Evolutionary conservation across 768 basidiomycete species (phyloP).

Genomic region (Suillus brevipes): DNA sequence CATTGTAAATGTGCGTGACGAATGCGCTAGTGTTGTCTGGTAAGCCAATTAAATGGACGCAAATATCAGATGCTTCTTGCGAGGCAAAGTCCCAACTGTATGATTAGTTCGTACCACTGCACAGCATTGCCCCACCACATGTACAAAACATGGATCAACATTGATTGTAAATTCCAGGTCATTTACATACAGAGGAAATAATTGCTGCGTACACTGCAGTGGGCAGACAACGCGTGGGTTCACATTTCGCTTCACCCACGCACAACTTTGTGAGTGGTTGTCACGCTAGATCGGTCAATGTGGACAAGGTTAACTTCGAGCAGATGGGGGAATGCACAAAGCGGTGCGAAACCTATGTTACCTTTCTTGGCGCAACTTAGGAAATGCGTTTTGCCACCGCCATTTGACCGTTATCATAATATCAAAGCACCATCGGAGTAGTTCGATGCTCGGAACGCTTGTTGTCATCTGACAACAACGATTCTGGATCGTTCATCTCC

Average conservation of each 20-base stretch:
- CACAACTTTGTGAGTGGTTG: slow-evolving; percentile 11
- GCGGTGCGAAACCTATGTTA: slow-evolving; percentile 9
- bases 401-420: slow-evolving; percentile 4
- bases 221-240: background rate
- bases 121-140: background rate
- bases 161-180: background rate
- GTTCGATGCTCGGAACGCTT: background rate
- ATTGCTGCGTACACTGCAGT: background rate
- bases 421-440: slow-evolving; percentile 2
- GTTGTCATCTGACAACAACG: slow-evolving; percentile 1
- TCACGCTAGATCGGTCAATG: slow-evolving; percentile 22
- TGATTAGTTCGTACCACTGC: background rate
- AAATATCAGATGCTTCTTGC: background rate
- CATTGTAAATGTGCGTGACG: background rate
- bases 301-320: slow-evolving; percentile 35
- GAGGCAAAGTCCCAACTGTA: background rate
- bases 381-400: slow-evolving; percentile 4
- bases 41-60: background rate
- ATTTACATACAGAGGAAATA: background rate
- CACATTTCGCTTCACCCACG: background rate
- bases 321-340: slow-evolving; percentile 19
- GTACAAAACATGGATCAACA: background rate
- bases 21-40: background rate
- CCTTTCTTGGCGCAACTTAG: slow-evolving; percentile 2
- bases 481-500: slow-evolving; percentile 1